Evolutionary conservation across 208 protist species (phyloP).

Genomic region (Leishmania arabica): DNA sequence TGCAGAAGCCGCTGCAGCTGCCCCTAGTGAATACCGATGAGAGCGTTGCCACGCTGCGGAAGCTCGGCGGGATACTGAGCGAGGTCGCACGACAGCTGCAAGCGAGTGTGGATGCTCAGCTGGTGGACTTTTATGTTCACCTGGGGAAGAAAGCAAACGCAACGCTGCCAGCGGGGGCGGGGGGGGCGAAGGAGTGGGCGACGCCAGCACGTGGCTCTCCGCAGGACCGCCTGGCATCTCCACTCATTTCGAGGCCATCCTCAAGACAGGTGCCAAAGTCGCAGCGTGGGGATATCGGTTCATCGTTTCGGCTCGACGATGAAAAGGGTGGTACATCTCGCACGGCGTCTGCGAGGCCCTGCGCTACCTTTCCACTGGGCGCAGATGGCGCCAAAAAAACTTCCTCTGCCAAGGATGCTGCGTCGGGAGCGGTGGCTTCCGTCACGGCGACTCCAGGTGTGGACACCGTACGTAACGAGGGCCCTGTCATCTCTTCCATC

Average conservation of each 20-base stretch:
- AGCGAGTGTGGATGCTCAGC: constrained; percentile 36
- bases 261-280: not conserved
- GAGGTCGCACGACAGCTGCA: constrained; percentile 27
- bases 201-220: constrained; percentile 1
- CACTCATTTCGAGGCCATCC: constrained; percentile 7
- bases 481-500: not conserved
- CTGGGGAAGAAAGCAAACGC: constrained; percentile 43
- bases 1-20: constrained; percentile 16
- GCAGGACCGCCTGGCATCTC: not conserved
- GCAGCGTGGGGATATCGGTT: not conserved
- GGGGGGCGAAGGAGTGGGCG: constrained; percentile 19
- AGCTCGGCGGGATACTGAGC: constrained; percentile 46
- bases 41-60: constrained; percentile 25
- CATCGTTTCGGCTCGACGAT: not conserved
- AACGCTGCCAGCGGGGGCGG: constrained; percentile 13
- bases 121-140: constrained; percentile 73
- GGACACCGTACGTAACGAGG: not conserved
- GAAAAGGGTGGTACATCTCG: not conserved
- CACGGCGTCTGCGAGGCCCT: not conserved
- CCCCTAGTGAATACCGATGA: constrained; percentile 13
- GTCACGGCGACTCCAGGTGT: not conserved
- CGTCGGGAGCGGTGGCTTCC: no score
- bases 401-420: not conserved
- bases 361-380: not conserved
- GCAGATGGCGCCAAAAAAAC: not conserved